Conservation (phyloP, 345 rosid genomes). For the Eucalyptus rudis region DNA sequence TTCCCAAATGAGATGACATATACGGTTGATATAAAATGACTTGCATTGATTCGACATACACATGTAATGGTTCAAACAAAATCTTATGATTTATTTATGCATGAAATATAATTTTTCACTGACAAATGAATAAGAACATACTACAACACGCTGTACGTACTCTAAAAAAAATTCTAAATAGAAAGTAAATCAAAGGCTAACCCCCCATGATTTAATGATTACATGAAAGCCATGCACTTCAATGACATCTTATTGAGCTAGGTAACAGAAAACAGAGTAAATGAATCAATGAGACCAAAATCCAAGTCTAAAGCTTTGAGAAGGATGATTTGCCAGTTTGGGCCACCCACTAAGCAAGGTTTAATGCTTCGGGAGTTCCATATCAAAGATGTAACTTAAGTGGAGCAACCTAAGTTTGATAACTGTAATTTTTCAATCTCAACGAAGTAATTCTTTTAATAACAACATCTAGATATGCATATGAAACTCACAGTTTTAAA, state of each 20-base stretch:
- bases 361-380: not conserved
- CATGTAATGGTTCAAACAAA: not conserved
- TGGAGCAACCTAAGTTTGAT: too few relatives aligned
- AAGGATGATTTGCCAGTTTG: not conserved
- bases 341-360: not conserved
- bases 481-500: too few relatives aligned
- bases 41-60: not conserved
- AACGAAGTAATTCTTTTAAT: too few relatives aligned
- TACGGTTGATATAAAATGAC: not conserved
- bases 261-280: not conserved
- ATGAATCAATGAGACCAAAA: not conserved
- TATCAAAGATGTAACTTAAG: too few relatives aligned
- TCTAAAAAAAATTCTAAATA: too few relatives aligned
- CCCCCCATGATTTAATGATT: too few relatives aligned
- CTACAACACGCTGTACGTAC: accelerated
- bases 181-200: too few relatives aligned
- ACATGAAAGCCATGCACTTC: not conserved
- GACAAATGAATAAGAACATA: too few relatives aligned
- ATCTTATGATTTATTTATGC: not conserved
- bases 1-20: not conserved
- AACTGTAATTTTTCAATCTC: too few relatives aligned
- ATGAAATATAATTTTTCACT: too few relatives aligned
- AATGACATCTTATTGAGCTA: not conserved
- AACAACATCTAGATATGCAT: too few relatives aligned
- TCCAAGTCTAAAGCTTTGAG: not conserved